Evolutionary conservation across 106 monocot genomes (phyloP), one percentile per base, ranked within the genome.

Genomic region (Platanthera guangdongensis): DNA sequence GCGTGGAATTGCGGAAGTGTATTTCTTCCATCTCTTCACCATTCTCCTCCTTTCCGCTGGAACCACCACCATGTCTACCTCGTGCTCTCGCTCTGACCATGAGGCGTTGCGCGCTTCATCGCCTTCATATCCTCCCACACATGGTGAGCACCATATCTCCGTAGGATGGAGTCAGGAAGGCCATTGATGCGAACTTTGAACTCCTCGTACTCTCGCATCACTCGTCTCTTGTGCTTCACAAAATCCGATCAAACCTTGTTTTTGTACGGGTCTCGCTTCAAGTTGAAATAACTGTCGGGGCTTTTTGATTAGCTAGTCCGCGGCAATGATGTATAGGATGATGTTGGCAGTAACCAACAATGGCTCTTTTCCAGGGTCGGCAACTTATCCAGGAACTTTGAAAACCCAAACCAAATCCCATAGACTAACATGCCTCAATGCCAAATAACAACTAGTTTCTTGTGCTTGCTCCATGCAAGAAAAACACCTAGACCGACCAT

Each of bases 371-470:
- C 90, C 89, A 3, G 95, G 95, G 48, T 95, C 95, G 4, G 90
- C 4, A 87, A 78, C 75, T 92, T 89, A 48, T 95, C 95, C 0
- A 92, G 83, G 11, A 95, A 76, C 92, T 92, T 90, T 0, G 95
- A 95, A 68, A 95, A 92, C 16, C 90, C 95, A 72, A 95, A 95
- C 95, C 95, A 95, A 10, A 92, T 50, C 78, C 92, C 92, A 72
- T 90, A 95, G 14, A 92, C 81, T 7, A 92, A 95, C 88, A 88
- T 88, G 39, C 88, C 86, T 88, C 91, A 92, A 1, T 88, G 86
- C 91, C 91, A 92, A 10, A 88, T 78, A 13, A 88, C 91, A 81
- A 88, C 91, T 22, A 86, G 74, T 39, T 92, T 92, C 60, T 83
- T 84, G 74, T 92, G 82, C 52, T 45, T 74, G 10, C 91, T 79